Base-by-base conservation (phyloP, 2,329 filamentous ascomycete genomes). In the Pestalotiopsis sp. region DNA sequence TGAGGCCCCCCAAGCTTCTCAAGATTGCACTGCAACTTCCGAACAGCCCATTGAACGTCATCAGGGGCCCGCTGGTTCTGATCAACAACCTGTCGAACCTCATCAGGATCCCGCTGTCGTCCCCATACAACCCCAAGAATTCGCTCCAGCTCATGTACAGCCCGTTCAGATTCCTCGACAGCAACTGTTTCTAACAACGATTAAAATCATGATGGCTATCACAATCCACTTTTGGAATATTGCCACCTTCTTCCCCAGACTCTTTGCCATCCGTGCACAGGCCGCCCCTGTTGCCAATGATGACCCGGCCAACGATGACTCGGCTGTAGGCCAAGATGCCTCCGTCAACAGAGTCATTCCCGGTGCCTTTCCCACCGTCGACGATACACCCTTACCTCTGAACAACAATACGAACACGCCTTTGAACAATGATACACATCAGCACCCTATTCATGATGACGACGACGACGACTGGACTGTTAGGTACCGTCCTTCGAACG, bases 401-500 rank as follows among this genome's bases (percentile, higher is more conserved):
- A 52, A 52, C 14, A 52, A 52, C 4, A 11, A 14, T 52, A 52
- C n/a, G 9, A 52, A 17, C 14, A 52, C n/a, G 45, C 13, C n/a
- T 52, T 27, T 27, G 27, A 27, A 6, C 27, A 31, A 31, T 31
- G 27, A 31, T 31, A 31, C 6, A 2, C 27, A 7, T 7, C 27
- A 31, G 27, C 27, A 31, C 27, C 6, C 27, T 52, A 52, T 5
- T 13, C n/a, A 58, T 4, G 56, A 58, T 25, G 56, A 25, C 56
- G 12, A 58, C 12, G 12, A 58, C 12, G 56, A 58, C 25, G 23
- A 58, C 20, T 58, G 56, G 56, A 25, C 56, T 27, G 56, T 25
- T 58, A 58, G 56, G 20, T 58, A 58, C 56, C 56, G 56, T 27
- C 56, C 56, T 20, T 58, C 56, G 12, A 58, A 58, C 56, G 56